phyloP scores from a whole-genome alignment of 1,139 yeast genomes.

The Suhomyces choctaworum region DNA sequence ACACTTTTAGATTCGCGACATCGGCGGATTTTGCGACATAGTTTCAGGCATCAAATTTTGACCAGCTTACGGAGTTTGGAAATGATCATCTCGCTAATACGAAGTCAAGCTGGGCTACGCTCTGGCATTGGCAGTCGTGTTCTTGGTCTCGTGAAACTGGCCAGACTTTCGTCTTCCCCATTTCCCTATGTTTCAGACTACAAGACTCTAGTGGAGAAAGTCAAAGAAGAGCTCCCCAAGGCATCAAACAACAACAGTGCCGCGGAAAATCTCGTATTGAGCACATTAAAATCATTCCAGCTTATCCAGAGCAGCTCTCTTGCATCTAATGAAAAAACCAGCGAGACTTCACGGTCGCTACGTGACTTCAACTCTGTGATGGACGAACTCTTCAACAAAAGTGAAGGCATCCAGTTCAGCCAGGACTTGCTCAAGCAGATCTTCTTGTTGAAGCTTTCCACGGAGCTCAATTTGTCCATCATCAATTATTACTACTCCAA shows the following conservation, averaged over 20 bases:
- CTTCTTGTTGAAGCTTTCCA: slow-evolving; percentile 39
- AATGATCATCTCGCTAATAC: too few relatives aligned
- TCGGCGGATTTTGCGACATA: too few relatives aligned
- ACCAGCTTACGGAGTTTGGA: too few relatives aligned
- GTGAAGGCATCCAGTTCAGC: slow-evolving; percentile 23
- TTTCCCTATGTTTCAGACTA: slow-evolving; percentile 14
- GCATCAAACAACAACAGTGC: background rate
- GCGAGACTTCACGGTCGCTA: slow-evolving; percentile 11
- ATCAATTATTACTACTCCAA: slow-evolving; percentile 38
- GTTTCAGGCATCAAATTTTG: too few relatives aligned
- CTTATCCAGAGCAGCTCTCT: slow-evolving; percentile 10
- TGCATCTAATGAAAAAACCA: slow-evolving; percentile 13
- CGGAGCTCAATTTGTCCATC: slow-evolving; percentile 27
- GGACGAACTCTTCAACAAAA: slow-evolving; percentile 21
- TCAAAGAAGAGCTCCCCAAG: slow-evolving; percentile 7
- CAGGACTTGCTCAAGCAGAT: slow-evolving; percentile 28
- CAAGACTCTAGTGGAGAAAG: slow-evolving; percentile 10
- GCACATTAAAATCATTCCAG: slow-evolving; percentile 8
- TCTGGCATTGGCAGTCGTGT: too few relatives aligned
- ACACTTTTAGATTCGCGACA: too few relatives aligned
- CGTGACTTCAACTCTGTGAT: slow-evolving; percentile 13
- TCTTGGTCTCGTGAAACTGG: background rate
- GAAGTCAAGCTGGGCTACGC: too few relatives aligned
- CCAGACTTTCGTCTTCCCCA: background rate
- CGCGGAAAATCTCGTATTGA: slow-evolving; percentile 4